phyloP scores from a whole-genome alignment of 2,329 filamentous ascomycete species.

The Fusarium heterosporum region DNA sequence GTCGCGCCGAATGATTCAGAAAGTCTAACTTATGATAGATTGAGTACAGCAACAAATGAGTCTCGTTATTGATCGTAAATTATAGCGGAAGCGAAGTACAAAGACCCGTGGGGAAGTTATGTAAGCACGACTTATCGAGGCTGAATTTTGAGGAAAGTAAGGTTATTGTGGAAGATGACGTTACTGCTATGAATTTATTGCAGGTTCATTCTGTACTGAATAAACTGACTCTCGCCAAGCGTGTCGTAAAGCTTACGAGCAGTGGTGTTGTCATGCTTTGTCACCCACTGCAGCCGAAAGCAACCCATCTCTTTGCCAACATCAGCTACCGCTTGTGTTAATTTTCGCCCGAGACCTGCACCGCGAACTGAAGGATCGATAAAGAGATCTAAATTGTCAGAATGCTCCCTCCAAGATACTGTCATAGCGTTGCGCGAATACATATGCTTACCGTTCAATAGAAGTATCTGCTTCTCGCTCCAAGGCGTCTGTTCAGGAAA shows the following conservation, averaged over 20 bases:
- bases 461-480: conserved; percentile 34
- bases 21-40: too few species aligned
- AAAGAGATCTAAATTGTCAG: conserved; percentile 23
- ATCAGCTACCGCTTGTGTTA: conserved; percentile 27
- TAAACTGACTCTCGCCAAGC: conserved; percentile 25
- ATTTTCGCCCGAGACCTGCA: conserved; percentile 14
- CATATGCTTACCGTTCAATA: conserved; percentile 21
- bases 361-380: conserved; percentile 13
- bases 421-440: accelerated
- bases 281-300: conserved; percentile 35
- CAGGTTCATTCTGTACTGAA: conserved; percentile 30
- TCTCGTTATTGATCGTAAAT: too few species aligned
- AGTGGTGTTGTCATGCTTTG: conserved; percentile 28
- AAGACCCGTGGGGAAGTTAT: too few species aligned
- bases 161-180: too few species aligned
- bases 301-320: conserved; percentile 23
- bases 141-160: too few species aligned
- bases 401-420: accelerated
- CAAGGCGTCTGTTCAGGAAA: conserved; percentile 36
- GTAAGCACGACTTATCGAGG: too few species aligned
- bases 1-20: too few species aligned
- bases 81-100: too few species aligned
- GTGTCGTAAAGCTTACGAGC: conserved; percentile 32
- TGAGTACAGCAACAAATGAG: too few species aligned
- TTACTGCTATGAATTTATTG: too few species aligned